Conservation (phyloP, 2,329 filamentous ascomycete genomes). For the Parascedosporium putredinis region DNA sequence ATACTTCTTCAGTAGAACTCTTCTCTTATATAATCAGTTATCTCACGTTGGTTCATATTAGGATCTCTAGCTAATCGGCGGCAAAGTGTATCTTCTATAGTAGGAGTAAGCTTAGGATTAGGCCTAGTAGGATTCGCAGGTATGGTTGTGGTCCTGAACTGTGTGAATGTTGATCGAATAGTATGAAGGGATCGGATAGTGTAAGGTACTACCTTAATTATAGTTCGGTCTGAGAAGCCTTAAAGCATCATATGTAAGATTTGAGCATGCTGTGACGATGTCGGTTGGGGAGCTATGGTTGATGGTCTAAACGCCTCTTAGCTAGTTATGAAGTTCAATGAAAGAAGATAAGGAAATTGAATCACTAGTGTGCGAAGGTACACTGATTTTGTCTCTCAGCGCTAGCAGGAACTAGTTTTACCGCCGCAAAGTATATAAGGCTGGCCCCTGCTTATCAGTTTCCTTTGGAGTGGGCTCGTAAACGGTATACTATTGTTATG, state of each 20-base stretch:
- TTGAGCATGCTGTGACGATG: not conserved
- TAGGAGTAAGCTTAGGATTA: conserved; percentile 3
- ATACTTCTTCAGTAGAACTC: not conserved
- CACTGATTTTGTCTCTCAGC: too few species aligned
- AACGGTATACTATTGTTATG: not conserved
- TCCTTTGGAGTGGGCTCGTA: too few species aligned
- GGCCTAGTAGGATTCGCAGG: conserved; percentile 1
- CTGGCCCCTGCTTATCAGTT: too few species aligned
- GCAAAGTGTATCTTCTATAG: not conserved
- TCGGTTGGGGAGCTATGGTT: not conserved
- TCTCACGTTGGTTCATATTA: conserved; percentile 4
- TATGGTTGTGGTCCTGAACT: not conserved
- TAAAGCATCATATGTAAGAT: not conserved
- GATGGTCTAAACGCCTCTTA: not conserved
- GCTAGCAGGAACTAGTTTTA: too few species aligned
- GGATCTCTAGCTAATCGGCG: not conserved
- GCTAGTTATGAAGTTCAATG: not conserved
- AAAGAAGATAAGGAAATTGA: not conserved
- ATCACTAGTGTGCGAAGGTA: too few species aligned
- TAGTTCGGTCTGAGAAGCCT: not conserved
- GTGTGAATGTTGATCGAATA: not conserved
- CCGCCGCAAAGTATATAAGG: too few species aligned
- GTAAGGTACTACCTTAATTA: not conserved
- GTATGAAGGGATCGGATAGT: not conserved
- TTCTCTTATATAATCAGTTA: not conserved